Base-by-base conservation (phyloP, 2,329 filamentous ascomycete genomes). In the Nemania abortiva region DNA sequence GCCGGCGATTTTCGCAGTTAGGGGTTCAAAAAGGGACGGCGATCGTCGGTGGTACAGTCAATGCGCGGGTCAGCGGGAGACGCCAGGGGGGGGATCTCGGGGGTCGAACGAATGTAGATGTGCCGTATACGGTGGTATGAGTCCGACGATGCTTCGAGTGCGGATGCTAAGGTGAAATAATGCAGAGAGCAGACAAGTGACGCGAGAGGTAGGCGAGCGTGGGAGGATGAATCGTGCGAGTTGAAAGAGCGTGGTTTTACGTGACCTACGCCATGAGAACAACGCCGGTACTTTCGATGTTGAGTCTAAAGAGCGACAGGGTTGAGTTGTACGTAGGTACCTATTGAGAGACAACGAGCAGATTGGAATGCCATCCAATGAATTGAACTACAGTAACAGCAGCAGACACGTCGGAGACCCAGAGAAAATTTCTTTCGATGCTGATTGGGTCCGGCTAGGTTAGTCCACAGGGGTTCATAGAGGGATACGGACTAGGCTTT, bases 371-470 rank as follows among this genome's bases (percentile, higher is more conserved):
- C 11, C 11, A 42, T 42, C 37, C 9, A 42, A 3, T 15, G 11
- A 15, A 15, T 42, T 42, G 37, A 42, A 11, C 9, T 15, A 42
- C 37, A 13, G 37, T 42, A 27, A 58, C 45, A 37, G 47, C 47
- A 20, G 39, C 11, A 34, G 20, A 52, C 59, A 53, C 56, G 56
- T 66, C 63, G 59, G 59, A 49, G 49, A 15, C 7, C 58, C n/a
- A 18, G n/a, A 42, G 50, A 66, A 66, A 69, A 63, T 57, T 68
- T 63, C 27, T 45, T 50, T 49, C 6, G 20, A 31, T 29, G 56
- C 50, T 69, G 66, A 70, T 70, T 70, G 65, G 66, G n/a, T 13
- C 18, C 4, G 37, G 27, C 31, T 24, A 37, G 13, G n/a, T 55
- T 34, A 24, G 24, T 11, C n/a, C 5, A 9, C 31, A 34, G 31